Conservation (phyloP, 306 rosid species). For the Crotalaria pallida region DNA sequence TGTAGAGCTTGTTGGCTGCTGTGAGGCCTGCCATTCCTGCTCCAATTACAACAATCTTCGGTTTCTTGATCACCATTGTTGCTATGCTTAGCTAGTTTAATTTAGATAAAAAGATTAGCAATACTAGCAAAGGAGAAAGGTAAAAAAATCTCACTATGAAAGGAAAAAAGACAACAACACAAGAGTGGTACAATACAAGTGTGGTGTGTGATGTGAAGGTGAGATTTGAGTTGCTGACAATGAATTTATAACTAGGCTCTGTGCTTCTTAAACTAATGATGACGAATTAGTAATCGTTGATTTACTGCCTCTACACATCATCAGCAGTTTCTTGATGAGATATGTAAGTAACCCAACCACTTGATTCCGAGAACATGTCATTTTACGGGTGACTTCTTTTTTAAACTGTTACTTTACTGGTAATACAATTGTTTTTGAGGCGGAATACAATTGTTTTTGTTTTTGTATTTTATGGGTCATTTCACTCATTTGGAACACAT, state of each 20-base stretch:
- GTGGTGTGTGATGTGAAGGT: slow-evolving; percentile 43
- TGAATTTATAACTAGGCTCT: slow-evolving; percentile 51
- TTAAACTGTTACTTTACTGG: background rate
- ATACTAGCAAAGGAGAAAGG: background rate
- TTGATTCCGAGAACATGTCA: background rate
- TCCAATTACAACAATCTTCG: slow-evolving; percentile 81
- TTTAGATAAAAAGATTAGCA: background rate
- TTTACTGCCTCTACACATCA: background rate
- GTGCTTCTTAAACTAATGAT: slow-evolving; percentile 21
- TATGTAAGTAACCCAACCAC: background rate
- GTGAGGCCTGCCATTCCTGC: slow-evolving; percentile 99
- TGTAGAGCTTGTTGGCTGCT: slow-evolving; percentile 83
- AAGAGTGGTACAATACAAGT: slow-evolving; percentile 18
- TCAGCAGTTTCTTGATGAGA: background rate
- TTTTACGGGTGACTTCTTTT: background rate
- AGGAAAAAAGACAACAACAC: background rate
- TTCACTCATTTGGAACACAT: too few species aligned
- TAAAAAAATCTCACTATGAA: background rate
- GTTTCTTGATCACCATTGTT: slow-evolving; percentile 72
- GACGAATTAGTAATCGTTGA: background rate
- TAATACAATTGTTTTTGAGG: too few species aligned
- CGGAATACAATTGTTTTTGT: too few species aligned
- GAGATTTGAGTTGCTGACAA: slow-evolving; percentile 51
- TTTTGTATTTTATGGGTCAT: too few species aligned
- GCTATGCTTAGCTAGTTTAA: background rate